Evolutionary conservation across 2,329 filamentous ascomycete species (phyloP).

Genomic region (Stagonosporopsis cucurbitacearum): DNA sequence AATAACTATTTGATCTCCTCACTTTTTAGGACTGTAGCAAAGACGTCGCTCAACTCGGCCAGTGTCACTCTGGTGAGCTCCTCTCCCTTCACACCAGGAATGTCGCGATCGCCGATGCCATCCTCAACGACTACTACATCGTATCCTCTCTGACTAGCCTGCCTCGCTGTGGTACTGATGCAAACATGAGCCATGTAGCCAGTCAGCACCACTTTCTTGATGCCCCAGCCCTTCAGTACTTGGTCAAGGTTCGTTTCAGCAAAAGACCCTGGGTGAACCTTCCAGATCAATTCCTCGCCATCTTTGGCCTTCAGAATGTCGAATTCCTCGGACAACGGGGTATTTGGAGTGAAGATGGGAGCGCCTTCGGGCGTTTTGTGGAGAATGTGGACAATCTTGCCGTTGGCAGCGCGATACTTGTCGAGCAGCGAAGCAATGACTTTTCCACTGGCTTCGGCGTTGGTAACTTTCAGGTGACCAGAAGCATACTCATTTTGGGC

Average conservation of each 20-base stretch:
- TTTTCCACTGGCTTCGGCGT: conserved; percentile 60
- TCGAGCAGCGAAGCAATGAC: conserved; percentile 63
- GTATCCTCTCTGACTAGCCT: conserved; percentile 65
- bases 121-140: conserved; percentile 67
- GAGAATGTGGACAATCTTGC: conserved; percentile 66
- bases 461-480: conserved; percentile 62
- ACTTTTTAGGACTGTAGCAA: conserved; percentile 64
- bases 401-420: conserved; percentile 61
- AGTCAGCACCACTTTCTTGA: conserved; percentile 65
- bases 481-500: conserved; percentile 72
- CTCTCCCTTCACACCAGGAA: conserved; percentile 64
- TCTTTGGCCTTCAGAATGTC: conserved; percentile 60
- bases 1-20: conserved; percentile 48
- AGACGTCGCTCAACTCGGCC: conserved; percentile 66
- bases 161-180: conserved; percentile 66
- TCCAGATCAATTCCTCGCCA: conserved; percentile 62
- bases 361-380: conserved; percentile 65
- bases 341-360: conserved; percentile 69
- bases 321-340: conserved; percentile 64
- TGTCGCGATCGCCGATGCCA: conserved; percentile 68
- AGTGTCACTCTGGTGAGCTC: conserved; percentile 57
- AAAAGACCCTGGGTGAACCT: conserved; percentile 65
- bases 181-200: conserved; percentile 71
- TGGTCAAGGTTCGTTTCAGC: conserved; percentile 64
- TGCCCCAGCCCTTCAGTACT: conserved; percentile 56